phyloP scores from a whole-genome alignment of 352 stramenopile genomes.

The Phytophthora pluvialis region DNA sequence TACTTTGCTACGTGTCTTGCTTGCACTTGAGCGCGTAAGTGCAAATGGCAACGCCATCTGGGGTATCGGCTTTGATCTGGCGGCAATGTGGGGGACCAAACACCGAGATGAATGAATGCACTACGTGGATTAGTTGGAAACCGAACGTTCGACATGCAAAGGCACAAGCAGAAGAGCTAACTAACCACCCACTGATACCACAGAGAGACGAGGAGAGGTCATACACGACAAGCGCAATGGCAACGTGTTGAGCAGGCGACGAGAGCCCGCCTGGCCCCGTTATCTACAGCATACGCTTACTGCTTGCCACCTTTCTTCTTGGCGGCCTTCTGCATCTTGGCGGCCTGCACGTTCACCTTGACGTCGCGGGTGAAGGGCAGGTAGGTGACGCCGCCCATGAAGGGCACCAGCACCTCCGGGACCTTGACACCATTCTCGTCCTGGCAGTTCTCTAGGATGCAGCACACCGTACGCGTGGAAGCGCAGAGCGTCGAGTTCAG shows the following conservation, averaged over 20 bases:
- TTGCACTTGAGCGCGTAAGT: not conserved
- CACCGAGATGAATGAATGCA: slow-evolving; percentile 7
- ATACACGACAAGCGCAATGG: slow-evolving; percentile 25
- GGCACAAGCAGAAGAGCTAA: slow-evolving; percentile 20
- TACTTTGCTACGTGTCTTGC: not conserved
- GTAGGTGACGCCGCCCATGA: slow-evolving; percentile 98
- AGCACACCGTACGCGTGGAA: slow-evolving; percentile 98
- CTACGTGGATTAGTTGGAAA: slow-evolving; percentile 25
- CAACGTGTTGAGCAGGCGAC: slow-evolving; percentile 26
- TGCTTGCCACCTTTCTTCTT: slow-evolving; percentile 92
- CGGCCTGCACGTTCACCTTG: slow-evolving; percentile 91
- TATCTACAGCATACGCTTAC: slow-evolving; percentile 43
- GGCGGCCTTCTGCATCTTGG: slow-evolving; percentile 95
- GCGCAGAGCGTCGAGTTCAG: slow-evolving; percentile 99
- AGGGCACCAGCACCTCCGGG: slow-evolving; percentile 97
- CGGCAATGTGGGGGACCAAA: not conserved
- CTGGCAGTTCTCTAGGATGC: slow-evolving; percentile 99
- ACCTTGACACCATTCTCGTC: slow-evolving; percentile 97
- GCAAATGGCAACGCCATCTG: not conserved
- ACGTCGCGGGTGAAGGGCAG: slow-evolving; percentile 97
- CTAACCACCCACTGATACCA: slow-evolving; percentile 3
- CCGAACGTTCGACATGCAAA: slow-evolving; percentile 18
- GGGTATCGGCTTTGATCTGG: not conserved
- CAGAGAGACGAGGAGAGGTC: slow-evolving; percentile 16
- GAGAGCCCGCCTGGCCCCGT: slow-evolving; percentile 9